Evolutionary conservation across 768 basidiomycete genomes (phyloP).

Genomic region (Leccinellum luteum): DNA sequence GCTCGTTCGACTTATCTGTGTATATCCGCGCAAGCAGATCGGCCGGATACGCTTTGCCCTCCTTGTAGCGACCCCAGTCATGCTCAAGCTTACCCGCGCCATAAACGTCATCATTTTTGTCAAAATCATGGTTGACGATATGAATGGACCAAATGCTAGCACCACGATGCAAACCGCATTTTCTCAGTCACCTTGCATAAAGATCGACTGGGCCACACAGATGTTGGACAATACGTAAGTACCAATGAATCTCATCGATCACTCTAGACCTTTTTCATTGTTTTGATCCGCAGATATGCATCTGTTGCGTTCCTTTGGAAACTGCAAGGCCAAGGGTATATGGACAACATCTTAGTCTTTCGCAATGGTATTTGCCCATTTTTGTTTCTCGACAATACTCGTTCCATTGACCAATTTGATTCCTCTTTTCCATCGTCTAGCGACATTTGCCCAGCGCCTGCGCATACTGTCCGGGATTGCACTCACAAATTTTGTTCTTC

Average conservation of each 20-base stretch:
- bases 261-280: not conserved
- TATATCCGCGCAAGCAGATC: slow-evolving; percentile 18
- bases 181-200: slow-evolving; percentile 22
- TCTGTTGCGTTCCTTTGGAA: slow-evolving; percentile 13
- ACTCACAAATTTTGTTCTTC: slow-evolving; percentile 33
- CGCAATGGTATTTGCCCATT: not conserved
- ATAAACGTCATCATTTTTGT: slow-evolving; percentile 25
- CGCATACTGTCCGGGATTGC: slow-evolving; percentile 30
- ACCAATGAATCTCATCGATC: not conserved
- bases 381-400: not conserved
- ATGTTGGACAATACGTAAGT: slow-evolving; percentile 29
- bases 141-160: slow-evolving; percentile 5
- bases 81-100: slow-evolving; percentile 24
- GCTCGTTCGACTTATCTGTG: slow-evolving; percentile 21
- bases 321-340: not conserved
- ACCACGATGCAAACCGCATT: slow-evolving; percentile 5
- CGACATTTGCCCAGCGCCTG: slow-evolving; percentile 22
- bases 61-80: slow-evolving; percentile 14
- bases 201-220: slow-evolving; percentile 31
- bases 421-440: not conserved
- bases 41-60: slow-evolving; percentile 6
- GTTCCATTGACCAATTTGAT: not conserved
- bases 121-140: slow-evolving; percentile 8
- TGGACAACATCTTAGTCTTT: not conserved
- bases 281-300: slow-evolving; percentile 4